These are phyloP conservation scores for Solanum chilense DNA, from an alignment of 257 asterid genomes.

Conservation along the genomic window DNA sequence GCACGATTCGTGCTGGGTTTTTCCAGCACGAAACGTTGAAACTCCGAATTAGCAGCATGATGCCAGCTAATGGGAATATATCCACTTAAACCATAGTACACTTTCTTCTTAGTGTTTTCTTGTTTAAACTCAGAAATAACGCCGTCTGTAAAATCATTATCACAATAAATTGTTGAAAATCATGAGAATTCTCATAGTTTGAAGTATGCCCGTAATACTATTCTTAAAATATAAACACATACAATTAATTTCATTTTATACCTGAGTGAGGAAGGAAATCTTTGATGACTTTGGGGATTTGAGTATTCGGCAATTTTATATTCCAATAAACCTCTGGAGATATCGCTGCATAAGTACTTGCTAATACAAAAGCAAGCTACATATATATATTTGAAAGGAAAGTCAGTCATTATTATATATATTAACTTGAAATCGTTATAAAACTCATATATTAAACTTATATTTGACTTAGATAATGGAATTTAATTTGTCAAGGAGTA, in stretches of 20 bases:
- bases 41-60: background rate
- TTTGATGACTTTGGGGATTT: slow-evolving; percentile 9
- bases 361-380: slow-evolving; percentile 7
- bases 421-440: background rate
- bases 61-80: background rate
- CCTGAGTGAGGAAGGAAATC: background rate
- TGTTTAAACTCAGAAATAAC: background rate
- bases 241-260: background rate
- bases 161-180: background rate
- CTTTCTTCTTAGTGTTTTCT: background rate
- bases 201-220: background rate
- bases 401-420: background rate
- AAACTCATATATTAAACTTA: background rate
- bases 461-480: background rate
- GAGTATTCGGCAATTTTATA: slow-evolving; percentile 9
- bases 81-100: background rate
- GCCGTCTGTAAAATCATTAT: background rate
- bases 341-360: slow-evolving; percentile 10
- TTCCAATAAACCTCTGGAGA: slow-evolving; percentile 17
- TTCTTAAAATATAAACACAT: background rate
- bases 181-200: background rate
- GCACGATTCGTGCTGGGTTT: background rate
- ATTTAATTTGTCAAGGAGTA: too few relatives aligned
- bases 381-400: background rate
- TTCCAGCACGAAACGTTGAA: background rate